Conservation (phyloP, 306 rosid species). For the Senna tora region DNA sequence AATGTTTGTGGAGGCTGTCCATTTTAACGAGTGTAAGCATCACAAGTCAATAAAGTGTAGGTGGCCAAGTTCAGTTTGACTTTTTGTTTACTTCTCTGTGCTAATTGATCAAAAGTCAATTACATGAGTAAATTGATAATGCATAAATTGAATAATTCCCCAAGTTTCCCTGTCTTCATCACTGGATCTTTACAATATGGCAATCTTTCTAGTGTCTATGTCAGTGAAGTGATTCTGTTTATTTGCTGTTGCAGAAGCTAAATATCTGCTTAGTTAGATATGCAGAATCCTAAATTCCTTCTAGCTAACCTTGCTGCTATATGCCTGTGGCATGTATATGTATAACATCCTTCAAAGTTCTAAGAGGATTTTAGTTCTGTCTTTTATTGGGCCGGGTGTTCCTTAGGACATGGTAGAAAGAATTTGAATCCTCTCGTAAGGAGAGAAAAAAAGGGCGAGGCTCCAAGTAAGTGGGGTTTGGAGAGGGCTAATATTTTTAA, state of each 20-base stretch:
- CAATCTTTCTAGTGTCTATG: not conserved
- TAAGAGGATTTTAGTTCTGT: not conserved
- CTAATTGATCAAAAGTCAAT: not conserved
- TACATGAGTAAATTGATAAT: slow-evolving; percentile 4
- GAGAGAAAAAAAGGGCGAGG: no score
- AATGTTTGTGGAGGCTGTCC: not conserved
- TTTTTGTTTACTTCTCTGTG: slow-evolving; percentile 1
- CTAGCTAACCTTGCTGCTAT: not conserved
- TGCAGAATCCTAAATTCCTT: not conserved
- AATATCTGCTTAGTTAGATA: not conserved
- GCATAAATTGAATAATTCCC: not conserved
- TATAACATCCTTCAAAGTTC: no score
- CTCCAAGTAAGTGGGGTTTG: no score
- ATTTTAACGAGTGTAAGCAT: not conserved
- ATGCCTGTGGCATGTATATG: not conserved
- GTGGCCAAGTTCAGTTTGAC: slow-evolving; percentile 12
- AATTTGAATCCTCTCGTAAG: no score
- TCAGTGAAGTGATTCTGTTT: not conserved
- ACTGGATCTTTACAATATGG: not conserved
- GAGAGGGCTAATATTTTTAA: no score
- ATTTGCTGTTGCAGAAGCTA: not conserved
- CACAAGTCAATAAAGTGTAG: slow-evolving; percentile 13
- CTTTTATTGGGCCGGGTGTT: not conserved
- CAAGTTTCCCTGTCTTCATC: not conserved
- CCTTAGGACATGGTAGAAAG: no score